Evolutionary conservation across 2,329 filamentous ascomycete species (phyloP).

Genomic region (Macrophomina tecta): DNA sequence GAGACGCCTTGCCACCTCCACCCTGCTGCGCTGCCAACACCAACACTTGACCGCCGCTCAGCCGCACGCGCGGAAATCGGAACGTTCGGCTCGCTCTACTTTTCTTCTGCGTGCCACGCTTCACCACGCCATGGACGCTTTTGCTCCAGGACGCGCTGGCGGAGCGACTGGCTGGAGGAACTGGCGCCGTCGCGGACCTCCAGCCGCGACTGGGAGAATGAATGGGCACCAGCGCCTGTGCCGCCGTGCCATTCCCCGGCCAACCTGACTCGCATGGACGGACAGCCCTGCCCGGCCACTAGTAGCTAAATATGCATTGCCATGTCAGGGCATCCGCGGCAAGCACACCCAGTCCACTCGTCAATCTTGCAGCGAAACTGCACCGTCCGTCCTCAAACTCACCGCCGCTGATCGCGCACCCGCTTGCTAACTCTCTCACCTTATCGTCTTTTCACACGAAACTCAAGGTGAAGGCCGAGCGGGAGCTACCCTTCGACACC

Average conservation of each 20-base stretch:
- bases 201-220: neutral
- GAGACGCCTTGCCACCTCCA: slow-evolving; percentile 24
- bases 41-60: slow-evolving; percentile 22
- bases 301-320: slow-evolving; percentile 18
- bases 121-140: neutral
- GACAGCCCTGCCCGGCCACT: slow-evolving; percentile 12
- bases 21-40: slow-evolving; percentile 19
- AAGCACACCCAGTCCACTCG: slow-evolving; percentile 5
- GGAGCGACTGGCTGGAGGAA: neutral
- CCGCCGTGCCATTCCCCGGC: slow-evolving; percentile 22
- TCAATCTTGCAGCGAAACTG: slow-evolving; percentile 7
- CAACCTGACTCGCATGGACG: slow-evolving; percentile 15
- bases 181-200: slow-evolving; percentile 1
- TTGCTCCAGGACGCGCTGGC: neutral
- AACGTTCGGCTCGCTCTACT: neutral
- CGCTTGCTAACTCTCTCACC: neutral
- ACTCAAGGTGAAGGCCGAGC: slow-evolving; percentile 5
- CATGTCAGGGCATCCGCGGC: slow-evolving; percentile 4
- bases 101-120: neutral
- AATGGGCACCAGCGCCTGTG: slow-evolving; percentile 18
- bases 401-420: slow-evolving; percentile 15
- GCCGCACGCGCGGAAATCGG: slow-evolving; percentile 20
- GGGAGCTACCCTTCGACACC: neutral
- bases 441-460: neutral
- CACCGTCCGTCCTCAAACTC: slow-evolving; percentile 8